Base-by-base conservation (phyloP, 495 filamentous ascomycete genomes). In the Oidiodendron maius region DNA sequence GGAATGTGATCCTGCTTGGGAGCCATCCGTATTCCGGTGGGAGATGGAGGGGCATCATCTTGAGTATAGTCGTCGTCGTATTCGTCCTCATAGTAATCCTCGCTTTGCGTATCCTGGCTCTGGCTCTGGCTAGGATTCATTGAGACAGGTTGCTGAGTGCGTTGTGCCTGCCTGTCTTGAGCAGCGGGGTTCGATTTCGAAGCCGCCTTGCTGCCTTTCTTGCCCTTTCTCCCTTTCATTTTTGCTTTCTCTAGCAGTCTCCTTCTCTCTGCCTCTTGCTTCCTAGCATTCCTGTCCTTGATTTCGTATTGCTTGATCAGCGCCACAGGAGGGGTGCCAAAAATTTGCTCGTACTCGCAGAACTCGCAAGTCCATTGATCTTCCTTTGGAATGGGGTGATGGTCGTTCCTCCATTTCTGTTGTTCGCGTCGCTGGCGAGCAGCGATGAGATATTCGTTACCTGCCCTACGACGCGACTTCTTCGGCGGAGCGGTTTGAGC, bases 291-390 rank as follows among this genome's bases (percentile, higher is more conserved):
- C 16, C 89, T 81, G 61, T 96, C 91, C 62, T 95, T 96, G 64
- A 91, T 84, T 66, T 97, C 91, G 57, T 96, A 97, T 55, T 91
- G 84, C 30, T 87, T 78, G 49, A 96, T 89, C 42, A 97, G 66
- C 35, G 91, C 91, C 54, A 81, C 76, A 0, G 91, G 93, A 3
- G 87, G 84, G 37, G 69, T 71, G 13, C 91, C 87, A 61, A 94
- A 94, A 38, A 95, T 91, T 38, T 79, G 77, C 61, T 94, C 86
- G 57, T 94, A 90, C 58, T 93, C 84, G 62, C 87, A 91, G 61
- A 94, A 91, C 54, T 93, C 89, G 66, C 93, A 98, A 40, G 96
- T 88, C 89, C 91, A 97, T 21, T 87, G 77, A 51, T 94, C 88
- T 52, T 90, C 83, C 25, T 75, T 63, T 22, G 74, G 76, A 0